Evolutionary conservation across 2,329 filamentous ascomycete genomes (phyloP).

Genomic region (Calonectria pauciramosa): DNA sequence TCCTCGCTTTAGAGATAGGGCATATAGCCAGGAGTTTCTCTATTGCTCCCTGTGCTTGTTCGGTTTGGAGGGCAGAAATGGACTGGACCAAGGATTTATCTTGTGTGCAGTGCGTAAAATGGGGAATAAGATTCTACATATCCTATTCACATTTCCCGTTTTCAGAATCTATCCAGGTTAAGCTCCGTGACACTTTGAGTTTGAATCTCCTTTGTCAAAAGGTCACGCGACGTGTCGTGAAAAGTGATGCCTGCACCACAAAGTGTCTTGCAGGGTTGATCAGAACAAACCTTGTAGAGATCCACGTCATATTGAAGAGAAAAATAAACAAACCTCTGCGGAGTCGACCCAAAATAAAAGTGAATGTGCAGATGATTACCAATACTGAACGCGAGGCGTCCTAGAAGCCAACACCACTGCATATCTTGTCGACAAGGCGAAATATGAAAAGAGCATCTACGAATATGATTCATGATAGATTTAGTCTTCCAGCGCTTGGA

Average conservation of each 20-base stretch:
- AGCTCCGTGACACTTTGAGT: neutral
- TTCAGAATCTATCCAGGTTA: neutral
- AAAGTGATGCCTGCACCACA: no score
- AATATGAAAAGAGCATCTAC: neutral
- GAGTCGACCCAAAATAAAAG: neutral
- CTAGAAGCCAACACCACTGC: neutral
- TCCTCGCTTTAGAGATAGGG: no score
- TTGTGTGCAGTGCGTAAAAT: neutral
- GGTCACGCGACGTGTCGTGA: no score
- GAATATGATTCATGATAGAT: no score
- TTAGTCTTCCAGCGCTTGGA: neutral
- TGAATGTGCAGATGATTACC: neutral
- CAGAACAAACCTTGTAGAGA: no score
- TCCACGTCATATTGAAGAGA: no score
- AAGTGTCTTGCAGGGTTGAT: no score
- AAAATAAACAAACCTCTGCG: no score
- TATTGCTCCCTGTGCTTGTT: neutral
- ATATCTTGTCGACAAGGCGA: neutral
- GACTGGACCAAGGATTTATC: neutral
- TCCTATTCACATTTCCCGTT: neutral
- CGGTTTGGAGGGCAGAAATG: neutral
- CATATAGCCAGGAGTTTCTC: neutral
- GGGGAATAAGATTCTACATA: neutral
- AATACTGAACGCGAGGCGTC: neutral
- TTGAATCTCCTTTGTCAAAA: no score